Evolutionary conservation across 2,329 filamentous ascomycete species (phyloP), one percentile per base, ranked within the genome.

Genomic region (Xylariaceae sp.): DNA sequence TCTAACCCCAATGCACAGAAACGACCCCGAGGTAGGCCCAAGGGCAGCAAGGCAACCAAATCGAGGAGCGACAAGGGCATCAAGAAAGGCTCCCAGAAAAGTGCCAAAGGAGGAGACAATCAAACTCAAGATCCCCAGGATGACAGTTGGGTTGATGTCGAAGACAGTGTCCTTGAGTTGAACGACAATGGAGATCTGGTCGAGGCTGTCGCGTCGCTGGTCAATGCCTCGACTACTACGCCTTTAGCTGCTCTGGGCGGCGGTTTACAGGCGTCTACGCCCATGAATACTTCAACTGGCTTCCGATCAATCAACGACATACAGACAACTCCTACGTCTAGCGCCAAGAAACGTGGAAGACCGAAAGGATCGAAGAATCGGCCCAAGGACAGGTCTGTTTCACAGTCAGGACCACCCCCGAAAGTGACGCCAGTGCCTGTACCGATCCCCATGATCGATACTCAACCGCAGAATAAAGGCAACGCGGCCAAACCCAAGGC

Each of bases 311-410:
- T 64, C 23, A 64, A 64, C 27, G 53, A 61, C 23, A 52, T 44
- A 1, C 16, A 38, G 16, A 56, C 53, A 17, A 53, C 46, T 7
- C 45, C 64, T 25, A 52, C 48, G 12, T 59, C 59, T 3, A 60
- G 52, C 34, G 49, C 56, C 1, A 73, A 67, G 55, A 71, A 65
- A 39, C 64, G 71, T 44, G 72, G 75, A 5, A 67, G 75, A 23
- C 75, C 75, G 0, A 77, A 76, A 47, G 75, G 75, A 1, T 77
- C 75, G 2, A 75, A 72, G 47, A 78, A 77, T 48, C 67, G 71
- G 3, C 65, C 69, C 3, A 74, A 70, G 48, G 64, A 68, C 48
- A 47, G 53, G 38, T 41, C 44, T 54, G 23, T 33, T 17, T 46
- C 45, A 42, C 50, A 17, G 37, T 48, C 56, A 7, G 39, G 53